Evolutionary conservation across 1,284 basidiomycete species (phyloP), one percentile per base, ranked within the genome.

Genomic region (Leccinum pachyderme): DNA sequence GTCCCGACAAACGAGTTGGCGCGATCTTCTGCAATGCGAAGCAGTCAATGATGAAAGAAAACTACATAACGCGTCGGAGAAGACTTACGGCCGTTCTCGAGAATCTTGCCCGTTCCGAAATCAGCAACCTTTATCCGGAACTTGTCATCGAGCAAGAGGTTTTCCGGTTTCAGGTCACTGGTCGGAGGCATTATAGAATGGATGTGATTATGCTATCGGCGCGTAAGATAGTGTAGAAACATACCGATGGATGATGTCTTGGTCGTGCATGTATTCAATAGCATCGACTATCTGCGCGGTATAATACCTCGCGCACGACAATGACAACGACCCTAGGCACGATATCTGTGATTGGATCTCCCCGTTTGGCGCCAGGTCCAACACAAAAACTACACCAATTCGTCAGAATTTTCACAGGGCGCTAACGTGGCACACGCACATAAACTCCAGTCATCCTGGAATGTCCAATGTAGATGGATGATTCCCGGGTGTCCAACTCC

Each of bases 41-140:
- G 9, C n/a, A 28, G n/a, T 2, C 45, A 60, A 57, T 50, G 57
- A 18, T 56, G 8, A 62, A 41, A 54, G 51, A 3, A 22, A 33
- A 18, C 25, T 15, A 33, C 31, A 7, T 28, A 35, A 35, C 3
- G 33, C 13, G 6, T 3, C 18, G 37, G 11, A 5, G 7, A 53
- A 5, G 2, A 58, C 78, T 65, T 58, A 81, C 81, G 73, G 54
- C 76, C 77, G 15, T 82, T 72, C 60, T 85, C 83, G 47, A 95
- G 76, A 61, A 96, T 80, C 75, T 96, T 96, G 32, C 93, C 95
- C 18, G 94, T 97, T 8, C 97, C 97, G 74, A 99, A 99, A 73
- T 99, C 97, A 27, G 95, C 93, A 24, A 99, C 84, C 73, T 95
- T 98, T 72, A 98, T 84, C 51, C 93, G 84, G 75, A 87, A 91